phyloP scores from a whole-genome alignment of 208 protist genomes.

The Polymyxa betae region DNA sequence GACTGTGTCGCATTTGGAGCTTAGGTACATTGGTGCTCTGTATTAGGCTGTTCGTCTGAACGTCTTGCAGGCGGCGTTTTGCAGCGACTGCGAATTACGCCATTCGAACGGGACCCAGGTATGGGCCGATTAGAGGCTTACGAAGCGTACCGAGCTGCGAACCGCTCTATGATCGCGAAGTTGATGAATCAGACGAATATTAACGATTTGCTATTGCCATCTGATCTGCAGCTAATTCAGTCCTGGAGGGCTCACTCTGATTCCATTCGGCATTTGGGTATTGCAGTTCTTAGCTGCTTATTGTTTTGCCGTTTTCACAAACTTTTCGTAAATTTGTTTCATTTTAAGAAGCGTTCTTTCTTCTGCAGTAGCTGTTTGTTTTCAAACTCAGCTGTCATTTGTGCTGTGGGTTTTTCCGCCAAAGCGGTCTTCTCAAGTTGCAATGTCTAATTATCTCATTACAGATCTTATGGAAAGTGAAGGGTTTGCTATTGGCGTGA shows the following conservation, averaged over 20 bases:
- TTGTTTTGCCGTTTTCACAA: no score
- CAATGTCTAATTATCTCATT: no score
- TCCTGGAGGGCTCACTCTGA: conserved; percentile 9
- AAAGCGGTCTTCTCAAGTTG: no score
- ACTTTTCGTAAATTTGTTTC: not conserved
- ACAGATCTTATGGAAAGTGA: not conserved
- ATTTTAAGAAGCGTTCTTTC: not conserved
- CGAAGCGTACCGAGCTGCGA: not conserved
- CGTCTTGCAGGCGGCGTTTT: not conserved
- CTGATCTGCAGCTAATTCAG: not conserved
- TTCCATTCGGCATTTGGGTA: not conserved
- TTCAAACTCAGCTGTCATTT: no score
- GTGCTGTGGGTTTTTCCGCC: no score
- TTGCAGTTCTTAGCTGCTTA: no score
- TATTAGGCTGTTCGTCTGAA: no score
- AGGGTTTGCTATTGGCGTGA: not conserved
- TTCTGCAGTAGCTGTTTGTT: no score
- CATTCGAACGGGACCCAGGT: not conserved
- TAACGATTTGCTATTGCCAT: not conserved
- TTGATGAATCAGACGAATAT: not conserved
- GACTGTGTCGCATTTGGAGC: conserved; percentile 13
- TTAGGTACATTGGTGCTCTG: no score
- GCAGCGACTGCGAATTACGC: not conserved
- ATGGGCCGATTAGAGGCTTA: conserved; percentile 16
- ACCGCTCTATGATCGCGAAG: conserved; percentile 4